These are phyloP conservation scores for Trichosanthes cucumerina DNA, from an alignment of 306 rosid genomes.

Conservation along the genomic window DNA sequence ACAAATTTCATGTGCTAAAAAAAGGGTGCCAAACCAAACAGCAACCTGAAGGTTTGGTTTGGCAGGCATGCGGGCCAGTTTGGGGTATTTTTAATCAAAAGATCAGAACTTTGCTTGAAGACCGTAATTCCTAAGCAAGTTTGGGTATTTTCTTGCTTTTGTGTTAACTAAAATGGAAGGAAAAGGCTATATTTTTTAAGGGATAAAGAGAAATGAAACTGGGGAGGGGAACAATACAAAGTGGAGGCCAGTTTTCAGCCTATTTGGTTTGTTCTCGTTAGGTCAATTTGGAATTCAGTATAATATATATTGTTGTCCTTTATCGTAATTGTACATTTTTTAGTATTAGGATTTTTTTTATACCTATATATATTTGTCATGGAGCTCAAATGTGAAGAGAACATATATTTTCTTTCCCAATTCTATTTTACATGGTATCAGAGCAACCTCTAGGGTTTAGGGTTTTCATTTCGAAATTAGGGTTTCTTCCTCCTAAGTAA, in stretches of 20 bases:
- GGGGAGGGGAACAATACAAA: background rate
- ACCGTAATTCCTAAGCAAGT: background rate
- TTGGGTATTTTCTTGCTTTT: background rate
- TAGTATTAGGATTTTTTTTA: too few species aligned
- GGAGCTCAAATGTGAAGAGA: too few species aligned
- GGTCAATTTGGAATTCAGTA: background rate
- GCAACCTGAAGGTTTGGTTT: background rate
- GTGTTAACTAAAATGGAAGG: background rate
- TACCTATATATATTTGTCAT: too few species aligned
- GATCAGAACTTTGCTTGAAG: background rate
- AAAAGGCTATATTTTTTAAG: background rate
- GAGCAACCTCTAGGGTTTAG: too few species aligned
- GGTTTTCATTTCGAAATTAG: too few species aligned
- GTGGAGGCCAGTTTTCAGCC: background rate
- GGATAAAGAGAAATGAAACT: background rate
- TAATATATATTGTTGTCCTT: too few species aligned
- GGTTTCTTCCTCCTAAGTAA: too few species aligned
- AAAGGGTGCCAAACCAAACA: background rate
- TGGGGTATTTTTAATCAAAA: background rate
- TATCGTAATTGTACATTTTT: too few species aligned
- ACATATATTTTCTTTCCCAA: too few species aligned
- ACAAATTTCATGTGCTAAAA: background rate
- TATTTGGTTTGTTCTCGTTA: background rate
- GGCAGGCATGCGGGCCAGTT: background rate
- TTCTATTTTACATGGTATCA: too few species aligned